A percentile compares a stretch with the other conserved stretches of the same genome.
Conservation (phyloP, 495 filamentous ascomycete genomes). For the Xylaria venustula region DNA sequence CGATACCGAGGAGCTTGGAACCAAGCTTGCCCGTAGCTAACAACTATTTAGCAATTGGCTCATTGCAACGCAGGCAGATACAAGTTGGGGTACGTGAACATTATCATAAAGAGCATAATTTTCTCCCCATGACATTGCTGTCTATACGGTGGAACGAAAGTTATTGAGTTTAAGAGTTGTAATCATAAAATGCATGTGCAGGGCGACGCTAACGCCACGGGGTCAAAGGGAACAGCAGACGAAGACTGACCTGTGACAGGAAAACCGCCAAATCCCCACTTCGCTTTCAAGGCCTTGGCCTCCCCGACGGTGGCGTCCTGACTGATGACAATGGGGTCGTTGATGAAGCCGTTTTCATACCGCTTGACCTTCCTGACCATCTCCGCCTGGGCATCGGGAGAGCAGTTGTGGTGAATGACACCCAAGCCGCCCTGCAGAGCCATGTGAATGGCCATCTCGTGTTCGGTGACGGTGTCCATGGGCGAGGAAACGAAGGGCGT, state of each 20-base stretch:
- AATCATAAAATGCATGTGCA: slow-evolving; percentile 64
- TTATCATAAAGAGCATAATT: slow-evolving; percentile 49
- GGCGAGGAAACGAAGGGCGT: slow-evolving; percentile 93
- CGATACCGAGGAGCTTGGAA: slow-evolving; percentile 93
- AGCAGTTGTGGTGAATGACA: slow-evolving; percentile 99
- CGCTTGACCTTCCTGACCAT: slow-evolving; percentile 99
- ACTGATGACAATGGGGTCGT: slow-evolving; percentile 90
- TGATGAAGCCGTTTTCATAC: slow-evolving; percentile 98
- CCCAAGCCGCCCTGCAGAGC: slow-evolving; percentile 93
- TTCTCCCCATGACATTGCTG: slow-evolving; percentile 82
- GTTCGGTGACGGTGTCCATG: slow-evolving; percentile 99
- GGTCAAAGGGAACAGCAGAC: not conserved
- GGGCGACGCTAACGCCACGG: slow-evolving; percentile 14
- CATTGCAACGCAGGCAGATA: slow-evolving; percentile 20
- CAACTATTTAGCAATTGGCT: slow-evolving; percentile 28
- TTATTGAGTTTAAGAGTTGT: slow-evolving; percentile 73
- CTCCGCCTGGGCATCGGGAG: slow-evolving; percentile 88
- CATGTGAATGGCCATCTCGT: slow-evolving; percentile 99
- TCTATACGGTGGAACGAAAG: slow-evolving; percentile 99
- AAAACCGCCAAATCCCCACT: slow-evolving; percentile 98
- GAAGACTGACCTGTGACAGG: slow-evolving; percentile 88
- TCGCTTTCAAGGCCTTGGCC: slow-evolving; percentile 88
- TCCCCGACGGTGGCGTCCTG: slow-evolving; percentile 86
- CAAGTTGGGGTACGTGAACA: slow-evolving; percentile 27
- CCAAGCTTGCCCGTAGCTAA: slow-evolving; percentile 88